A percentile compares a stretch with the other conserved stretches of the same genome.
These are phyloP conservation scores for Trametes coccinea DNA, from an alignment of 768 basidiomycete species.

Conservation along the genomic window DNA sequence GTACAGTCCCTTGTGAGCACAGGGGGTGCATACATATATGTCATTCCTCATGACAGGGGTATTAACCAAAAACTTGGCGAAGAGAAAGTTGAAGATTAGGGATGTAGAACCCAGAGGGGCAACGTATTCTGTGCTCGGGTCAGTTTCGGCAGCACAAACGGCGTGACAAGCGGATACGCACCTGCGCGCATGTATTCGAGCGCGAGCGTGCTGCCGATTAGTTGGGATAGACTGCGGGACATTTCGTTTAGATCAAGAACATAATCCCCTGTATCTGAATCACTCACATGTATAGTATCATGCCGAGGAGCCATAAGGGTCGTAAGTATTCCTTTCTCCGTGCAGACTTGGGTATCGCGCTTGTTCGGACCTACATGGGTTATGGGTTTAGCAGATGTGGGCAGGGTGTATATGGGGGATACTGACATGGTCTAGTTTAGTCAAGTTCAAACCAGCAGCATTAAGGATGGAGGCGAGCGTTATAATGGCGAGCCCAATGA, in stretches of 20 bases:
- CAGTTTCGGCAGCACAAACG: background rate
- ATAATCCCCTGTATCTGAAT: too few relatives aligned
- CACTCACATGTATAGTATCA: slow-evolving; percentile 87
- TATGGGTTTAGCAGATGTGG: background rate
- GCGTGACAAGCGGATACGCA: slow-evolving; percentile 29
- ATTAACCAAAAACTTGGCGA: slow-evolving; percentile 86
- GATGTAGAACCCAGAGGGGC: slow-evolving; percentile 93
- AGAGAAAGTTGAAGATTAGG: slow-evolving; percentile 94
- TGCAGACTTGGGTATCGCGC: slow-evolving; percentile 70
- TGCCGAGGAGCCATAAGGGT: slow-evolving; percentile 88
- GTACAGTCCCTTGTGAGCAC: background rate
- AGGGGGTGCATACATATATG: slow-evolving; percentile 59
- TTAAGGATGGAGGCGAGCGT: slow-evolving; percentile 83
- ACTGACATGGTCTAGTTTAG: slow-evolving; percentile 83
- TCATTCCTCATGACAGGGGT: slow-evolving; percentile 83
- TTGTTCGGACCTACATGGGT: slow-evolving; percentile 61
- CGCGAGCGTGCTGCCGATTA: slow-evolving; percentile 85
- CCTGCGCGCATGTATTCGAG: slow-evolving; percentile 88
- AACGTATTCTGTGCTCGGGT: slow-evolving; percentile 72
- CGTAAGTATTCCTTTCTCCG: slow-evolving; percentile 78
- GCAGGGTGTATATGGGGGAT: background rate
- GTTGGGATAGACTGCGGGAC: slow-evolving; percentile 64
- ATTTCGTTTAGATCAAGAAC: background rate
- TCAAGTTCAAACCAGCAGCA: slow-evolving; percentile 91
- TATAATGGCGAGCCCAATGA: slow-evolving; percentile 86